Conservation (phyloP, 1,139 yeast species). For the Meyerozyma sp. region DNA sequence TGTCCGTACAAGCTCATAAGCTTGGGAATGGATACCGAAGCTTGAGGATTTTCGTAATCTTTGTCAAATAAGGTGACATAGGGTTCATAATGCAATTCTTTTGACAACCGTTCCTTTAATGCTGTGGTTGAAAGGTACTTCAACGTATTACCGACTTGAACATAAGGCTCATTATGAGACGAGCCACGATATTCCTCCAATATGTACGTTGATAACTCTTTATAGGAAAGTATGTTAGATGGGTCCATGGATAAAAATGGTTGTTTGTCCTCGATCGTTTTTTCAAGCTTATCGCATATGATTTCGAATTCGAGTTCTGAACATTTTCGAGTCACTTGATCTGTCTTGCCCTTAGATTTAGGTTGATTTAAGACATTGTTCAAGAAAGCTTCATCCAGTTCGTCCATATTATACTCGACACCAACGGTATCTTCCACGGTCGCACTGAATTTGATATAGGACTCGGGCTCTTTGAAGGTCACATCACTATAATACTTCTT, state of each 20-base stretch:
- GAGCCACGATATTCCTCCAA: conserved; percentile 30
- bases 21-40: conserved; percentile 33
- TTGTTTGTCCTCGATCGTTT: conserved; percentile 70
- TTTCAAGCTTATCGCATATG: conserved; percentile 70
- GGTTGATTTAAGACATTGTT: conserved; percentile 32
- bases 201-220: conserved; percentile 56
- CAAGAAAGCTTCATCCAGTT: conserved; percentile 70
- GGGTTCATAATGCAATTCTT: conserved; percentile 34
- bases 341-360: conserved; percentile 14
- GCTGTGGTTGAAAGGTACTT: conserved; percentile 34
- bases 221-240: conserved; percentile 60
- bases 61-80: conserved; percentile 51
- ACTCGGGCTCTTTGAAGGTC: conserved; percentile 63
- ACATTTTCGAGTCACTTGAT: conserved; percentile 23
- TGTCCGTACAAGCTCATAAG: conserved; percentile 64
- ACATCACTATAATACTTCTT: conserved; percentile 59
- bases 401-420: conserved; percentile 86
- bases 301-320: conserved; percentile 84
- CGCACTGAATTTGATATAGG: conserved; percentile 84
- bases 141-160: conserved; percentile 23
- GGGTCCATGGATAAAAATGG: conserved; percentile 89
- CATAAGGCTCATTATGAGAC: conserved; percentile 23
- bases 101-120: conserved; percentile 35
- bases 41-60: conserved; percentile 16
- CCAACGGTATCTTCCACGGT: conserved; percentile 94